Conservation (phyloP, 1,139 yeast species). For the Eremothecium coryli region DNA sequence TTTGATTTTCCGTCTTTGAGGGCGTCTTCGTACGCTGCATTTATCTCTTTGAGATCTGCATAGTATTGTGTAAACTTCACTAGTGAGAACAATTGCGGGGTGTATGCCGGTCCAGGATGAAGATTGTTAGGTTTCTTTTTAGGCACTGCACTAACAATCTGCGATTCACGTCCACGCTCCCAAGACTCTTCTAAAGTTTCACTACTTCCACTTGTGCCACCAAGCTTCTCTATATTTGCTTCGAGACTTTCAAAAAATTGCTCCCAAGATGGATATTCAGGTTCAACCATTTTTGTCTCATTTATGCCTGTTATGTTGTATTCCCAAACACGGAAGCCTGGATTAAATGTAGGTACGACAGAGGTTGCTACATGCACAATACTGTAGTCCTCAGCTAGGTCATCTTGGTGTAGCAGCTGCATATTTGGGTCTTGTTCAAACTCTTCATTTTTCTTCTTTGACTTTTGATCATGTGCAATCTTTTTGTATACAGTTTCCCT, state of each 20-base stretch:
- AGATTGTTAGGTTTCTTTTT: slow-evolving; percentile 46
- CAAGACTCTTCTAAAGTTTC: no score
- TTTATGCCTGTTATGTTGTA: slow-evolving; percentile 56
- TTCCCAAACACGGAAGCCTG: slow-evolving; percentile 79
- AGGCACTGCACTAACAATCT: slow-evolving; percentile 36
- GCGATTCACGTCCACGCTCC: background rate
- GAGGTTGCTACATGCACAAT: slow-evolving; percentile 65
- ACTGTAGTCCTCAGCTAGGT: slow-evolving; percentile 63
- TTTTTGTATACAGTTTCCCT: slow-evolving; percentile 54
- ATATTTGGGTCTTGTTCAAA: slow-evolving; percentile 36
- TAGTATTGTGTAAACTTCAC: slow-evolving; percentile 62
- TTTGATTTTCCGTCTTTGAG: slow-evolving; percentile 13
- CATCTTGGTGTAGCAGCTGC: no score
- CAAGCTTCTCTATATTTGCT: no score
- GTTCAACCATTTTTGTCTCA: slow-evolving; percentile 16
- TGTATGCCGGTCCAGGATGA: slow-evolving; percentile 67
- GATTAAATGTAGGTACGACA: slow-evolving; percentile 78
- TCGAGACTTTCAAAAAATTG: no score
- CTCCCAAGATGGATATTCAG: no score
- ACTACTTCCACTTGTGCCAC: no score
- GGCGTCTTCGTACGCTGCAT: slow-evolving; percentile 32
- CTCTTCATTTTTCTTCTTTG: slow-evolving; percentile 17
- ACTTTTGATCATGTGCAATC: slow-evolving; percentile 38
- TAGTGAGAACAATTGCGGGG: slow-evolving; percentile 64
- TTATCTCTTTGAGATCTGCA: slow-evolving; percentile 48